Base-by-base conservation (phyloP, 345 rosid genomes). In the Linum trigynum region DNA sequence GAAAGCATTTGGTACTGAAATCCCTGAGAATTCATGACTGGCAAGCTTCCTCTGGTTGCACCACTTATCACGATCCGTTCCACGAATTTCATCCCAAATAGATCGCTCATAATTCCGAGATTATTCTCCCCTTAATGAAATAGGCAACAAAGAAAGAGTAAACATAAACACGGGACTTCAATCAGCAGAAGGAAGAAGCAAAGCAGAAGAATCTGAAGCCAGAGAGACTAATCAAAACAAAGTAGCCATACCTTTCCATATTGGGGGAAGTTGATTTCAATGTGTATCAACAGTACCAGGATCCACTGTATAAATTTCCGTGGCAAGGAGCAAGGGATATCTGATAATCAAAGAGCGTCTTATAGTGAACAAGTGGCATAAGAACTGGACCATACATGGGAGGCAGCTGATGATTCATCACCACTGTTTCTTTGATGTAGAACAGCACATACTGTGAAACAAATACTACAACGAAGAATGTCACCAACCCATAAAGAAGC, bases 41-140 rank as follows among this genome's bases (percentile, higher is more conserved):
- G 81, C 81, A 65, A 72, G 79, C 68, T 77, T 77, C 67, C 84
- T 15, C 45, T 75, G 76, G 65, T 75, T 77, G 59, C 76, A 70
- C 79, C 84, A 80, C 55, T 75, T 75, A 59, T 74, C 73, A 63
- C 84, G 79, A 71, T 80, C 77, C 17, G 68, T 81, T 7, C 76
- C 72, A 61, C 75, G 75, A 55, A 80, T 75, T 10, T 81, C 84
- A 72, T 75, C 76, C 57, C 81, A 65, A 72, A 75, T 3, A 80
- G 77, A 68, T 80, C 81, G 59, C 69, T 69, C 83, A 80, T 75
- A 59, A 80, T 65, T n/a, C 65, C 77, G 57, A 36, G 62, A 62
- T 77, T 67, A 38, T 70, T 63, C 3, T 37, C 63, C 7, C 81
- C 81, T 79, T 77, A 76, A 58, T 64, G 69, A 3, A 66, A 37